phyloP scores from a whole-genome alignment of 2,329 filamentous ascomycete species.

The Clarireedia sp. region DNA sequence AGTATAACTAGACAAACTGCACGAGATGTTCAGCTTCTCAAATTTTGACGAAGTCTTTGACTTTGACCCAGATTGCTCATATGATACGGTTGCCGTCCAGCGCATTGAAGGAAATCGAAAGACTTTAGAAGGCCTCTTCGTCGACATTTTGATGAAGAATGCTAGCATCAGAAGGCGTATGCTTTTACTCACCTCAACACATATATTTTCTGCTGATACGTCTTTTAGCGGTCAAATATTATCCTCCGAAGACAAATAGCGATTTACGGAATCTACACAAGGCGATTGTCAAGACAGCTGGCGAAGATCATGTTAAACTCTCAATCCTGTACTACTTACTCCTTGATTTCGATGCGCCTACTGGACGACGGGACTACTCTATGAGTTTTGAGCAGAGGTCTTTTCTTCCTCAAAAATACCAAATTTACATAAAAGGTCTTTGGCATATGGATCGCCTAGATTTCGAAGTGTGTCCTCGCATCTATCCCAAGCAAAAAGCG shows the following conservation, averaged over 20 bases:
- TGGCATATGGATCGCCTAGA: conserved; percentile 71
- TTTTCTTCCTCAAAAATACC: conserved; percentile 67
- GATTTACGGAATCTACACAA: conserved; percentile 63
- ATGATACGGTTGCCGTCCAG: conserved; percentile 51
- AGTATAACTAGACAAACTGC: too few species aligned
- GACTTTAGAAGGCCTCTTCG: conserved; percentile 65
- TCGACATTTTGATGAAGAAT: conserved; percentile 67
- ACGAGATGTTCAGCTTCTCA: conserved; percentile 53
- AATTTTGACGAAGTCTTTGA: conserved; percentile 63
- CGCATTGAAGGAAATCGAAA: conserved; percentile 61
- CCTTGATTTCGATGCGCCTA: conserved; percentile 55
- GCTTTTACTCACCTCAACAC: conserved; percentile 11
- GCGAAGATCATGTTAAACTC: conserved; percentile 69
- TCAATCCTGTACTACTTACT: conserved; percentile 79
- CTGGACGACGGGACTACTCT: conserved; percentile 36
- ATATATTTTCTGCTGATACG: not conserved
- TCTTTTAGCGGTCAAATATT: conserved; percentile 48
- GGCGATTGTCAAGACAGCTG: conserved; percentile 56
- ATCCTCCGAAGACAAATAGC: conserved; percentile 64
- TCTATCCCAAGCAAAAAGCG: not conserved
- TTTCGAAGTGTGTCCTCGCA: conserved; percentile 46
- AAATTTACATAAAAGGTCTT: conserved; percentile 72
- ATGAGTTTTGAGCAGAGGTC: conserved; percentile 52
- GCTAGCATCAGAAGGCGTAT: conserved; percentile 63
- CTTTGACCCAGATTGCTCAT: conserved; percentile 50